Evolutionary conservation across 495 filamentous ascomycete species (phyloP).

Genomic region (Hypoxylon rickii): DNA sequence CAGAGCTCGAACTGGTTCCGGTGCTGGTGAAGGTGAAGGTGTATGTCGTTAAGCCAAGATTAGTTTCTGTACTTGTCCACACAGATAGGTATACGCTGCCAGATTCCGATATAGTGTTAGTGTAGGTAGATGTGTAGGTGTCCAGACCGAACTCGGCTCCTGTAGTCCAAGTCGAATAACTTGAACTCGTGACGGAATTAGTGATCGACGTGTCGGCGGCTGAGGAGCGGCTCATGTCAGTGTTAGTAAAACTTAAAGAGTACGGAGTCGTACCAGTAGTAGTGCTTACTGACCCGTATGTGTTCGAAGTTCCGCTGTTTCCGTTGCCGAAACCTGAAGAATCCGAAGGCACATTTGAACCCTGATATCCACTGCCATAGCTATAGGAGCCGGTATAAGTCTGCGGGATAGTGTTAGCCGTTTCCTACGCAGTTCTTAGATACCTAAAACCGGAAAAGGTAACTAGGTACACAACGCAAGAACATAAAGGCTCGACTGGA

Average conservation of each 20-base stretch:
- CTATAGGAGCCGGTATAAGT: neutral
- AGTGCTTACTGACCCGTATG: conserved; percentile 34
- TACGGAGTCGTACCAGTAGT: conserved; percentile 35
- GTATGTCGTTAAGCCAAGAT: conserved; percentile 1
- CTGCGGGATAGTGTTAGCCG: conserved; percentile 3
- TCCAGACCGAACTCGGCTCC: neutral
- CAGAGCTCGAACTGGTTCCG: neutral
- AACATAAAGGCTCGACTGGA: too few relatives aligned
- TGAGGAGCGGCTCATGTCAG: conserved; percentile 35
- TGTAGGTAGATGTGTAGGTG: conserved; percentile 16
- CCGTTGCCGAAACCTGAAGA: conserved; percentile 8
- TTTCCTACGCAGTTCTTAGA: too few relatives aligned
- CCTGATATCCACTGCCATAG: neutral
- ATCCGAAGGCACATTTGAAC: conserved; percentile 1
- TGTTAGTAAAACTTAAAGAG: conserved; percentile 36
- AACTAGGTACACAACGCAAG: too few relatives aligned
- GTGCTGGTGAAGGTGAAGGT: conserved; percentile 3
- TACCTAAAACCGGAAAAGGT: too few relatives aligned
- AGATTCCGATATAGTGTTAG: neutral
- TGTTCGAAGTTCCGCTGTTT: conserved; percentile 11
- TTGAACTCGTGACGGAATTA: conserved; percentile 14
- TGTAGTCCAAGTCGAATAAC: neutral
- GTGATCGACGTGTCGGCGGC: conserved; percentile 13
- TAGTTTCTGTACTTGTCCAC: neutral
- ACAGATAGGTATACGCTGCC: conserved; percentile 1